A percentile compares a stretch with the other conserved stretches of the same genome.
Evolutionary conservation across 164 flowering plant genomes (phyloP).

Genomic region (Berberis vulgaris): DNA sequence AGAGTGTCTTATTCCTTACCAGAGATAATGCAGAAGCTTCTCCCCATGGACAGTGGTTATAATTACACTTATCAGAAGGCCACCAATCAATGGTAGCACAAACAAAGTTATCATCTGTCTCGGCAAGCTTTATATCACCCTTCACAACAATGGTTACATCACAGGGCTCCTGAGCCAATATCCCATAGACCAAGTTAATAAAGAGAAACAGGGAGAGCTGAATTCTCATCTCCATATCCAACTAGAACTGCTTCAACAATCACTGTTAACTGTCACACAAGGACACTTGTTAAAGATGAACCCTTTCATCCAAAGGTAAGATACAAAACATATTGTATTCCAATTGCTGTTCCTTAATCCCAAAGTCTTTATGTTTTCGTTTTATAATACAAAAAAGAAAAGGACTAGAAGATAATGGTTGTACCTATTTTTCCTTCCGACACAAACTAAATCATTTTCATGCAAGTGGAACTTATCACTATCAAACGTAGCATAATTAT

Average conservation of each 20-base stretch:
- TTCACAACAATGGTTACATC: conserved; percentile 34
- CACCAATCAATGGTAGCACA: conserved; percentile 99
- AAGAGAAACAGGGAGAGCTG: conserved; percentile 24
- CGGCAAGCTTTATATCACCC: conserved; percentile 32
- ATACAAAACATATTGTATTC: no score
- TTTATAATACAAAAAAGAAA: no score
- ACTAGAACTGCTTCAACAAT: neutral
- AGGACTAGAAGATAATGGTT: no score
- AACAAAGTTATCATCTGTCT: conserved; percentile 58
- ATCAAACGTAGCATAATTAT: no score
- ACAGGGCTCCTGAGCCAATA: conserved; percentile 28
- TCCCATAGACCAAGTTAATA: conserved; percentile 26
- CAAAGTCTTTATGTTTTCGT: no score
- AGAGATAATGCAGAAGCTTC: conserved; percentile 47
- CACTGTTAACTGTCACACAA: no score
- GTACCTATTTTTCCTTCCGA: no score
- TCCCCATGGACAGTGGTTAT: conserved; percentile 81
- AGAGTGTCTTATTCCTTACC: conserved; percentile 27
- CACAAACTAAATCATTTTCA: no score
- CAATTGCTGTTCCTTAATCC: no score
- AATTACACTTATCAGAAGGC: conserved; percentile 80
- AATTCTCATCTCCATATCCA: conserved; percentile 26
- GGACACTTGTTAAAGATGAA: no score
- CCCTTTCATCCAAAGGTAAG: no score
- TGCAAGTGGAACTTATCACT: no score